Percentiles rank a stretch among this genome's conserved stretches.
Evolutionary conservation across 192 early-diverging fungal species (phyloP).

Genomic region (Entrophospora sp.): DNA sequence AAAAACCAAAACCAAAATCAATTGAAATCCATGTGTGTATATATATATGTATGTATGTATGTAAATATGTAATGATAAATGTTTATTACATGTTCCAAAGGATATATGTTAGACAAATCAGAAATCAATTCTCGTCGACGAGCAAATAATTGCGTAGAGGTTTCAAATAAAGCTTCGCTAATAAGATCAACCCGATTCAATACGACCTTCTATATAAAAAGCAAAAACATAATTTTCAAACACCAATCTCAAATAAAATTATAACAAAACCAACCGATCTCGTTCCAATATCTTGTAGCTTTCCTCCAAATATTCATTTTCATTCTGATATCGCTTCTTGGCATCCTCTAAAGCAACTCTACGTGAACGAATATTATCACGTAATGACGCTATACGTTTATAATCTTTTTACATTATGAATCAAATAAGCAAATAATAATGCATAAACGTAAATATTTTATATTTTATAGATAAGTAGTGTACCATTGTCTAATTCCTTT

Average conservation of each 20-base stretch:
- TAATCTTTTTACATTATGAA: slow-evolving; percentile 19
- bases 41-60: no score
- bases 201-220: slow-evolving; percentile 10
- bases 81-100: slow-evolving; percentile 40
- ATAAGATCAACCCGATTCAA: slow-evolving; percentile 6
- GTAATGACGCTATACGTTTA: slow-evolving; percentile 11
- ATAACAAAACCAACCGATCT: slow-evolving; percentile 28
- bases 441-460: no score
- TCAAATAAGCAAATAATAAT: no score
- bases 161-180: slow-evolving; percentile 3
- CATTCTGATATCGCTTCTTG: slow-evolving; percentile 23
- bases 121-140: slow-evolving; percentile 44
- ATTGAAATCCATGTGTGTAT: slow-evolving; percentile 27
- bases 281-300: slow-evolving; percentile 30
- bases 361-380: slow-evolving; percentile 23
- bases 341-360: slow-evolving; percentile 27
- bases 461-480: neutral
- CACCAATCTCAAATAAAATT: neutral
- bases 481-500: slow-evolving; percentile 27
- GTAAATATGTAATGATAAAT: no score
- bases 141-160: slow-evolving; percentile 21
- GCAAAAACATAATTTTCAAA: slow-evolving; percentile 3
- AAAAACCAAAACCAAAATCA: no score
- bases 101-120: slow-evolving; percentile 46
- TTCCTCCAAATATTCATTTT: slow-evolving; percentile 37